These are phyloP conservation scores for Tephrocybe sp. DNA, from an alignment of 768 basidiomycete genomes.

Conservation along the genomic window DNA sequence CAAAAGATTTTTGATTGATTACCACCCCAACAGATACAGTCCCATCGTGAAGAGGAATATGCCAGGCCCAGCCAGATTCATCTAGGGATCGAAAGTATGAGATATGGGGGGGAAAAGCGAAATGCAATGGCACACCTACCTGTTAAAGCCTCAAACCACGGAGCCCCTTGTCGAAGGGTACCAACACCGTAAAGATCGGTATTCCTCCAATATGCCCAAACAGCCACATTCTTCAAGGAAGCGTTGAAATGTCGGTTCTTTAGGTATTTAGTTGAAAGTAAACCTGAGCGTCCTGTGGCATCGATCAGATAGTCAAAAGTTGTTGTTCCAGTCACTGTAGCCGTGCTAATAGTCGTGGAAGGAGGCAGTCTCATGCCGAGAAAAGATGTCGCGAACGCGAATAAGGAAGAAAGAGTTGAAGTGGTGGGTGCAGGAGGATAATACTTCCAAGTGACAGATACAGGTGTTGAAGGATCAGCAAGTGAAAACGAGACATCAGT, in stretches of 20 bases:
- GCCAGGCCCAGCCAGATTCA: slow-evolving; percentile 73
- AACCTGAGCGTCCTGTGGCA: slow-evolving; percentile 69
- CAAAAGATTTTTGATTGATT: slow-evolving; percentile 51
- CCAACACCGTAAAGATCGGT: slow-evolving; percentile 49
- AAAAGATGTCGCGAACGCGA: slow-evolving; percentile 25
- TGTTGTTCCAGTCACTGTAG: slow-evolving; percentile 42
- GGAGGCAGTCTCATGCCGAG: slow-evolving; percentile 11
- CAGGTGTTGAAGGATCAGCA: slow-evolving; percentile 37
- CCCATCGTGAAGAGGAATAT: slow-evolving; percentile 64
- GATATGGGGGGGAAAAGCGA: too few species aligned
- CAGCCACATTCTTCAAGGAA: slow-evolving; percentile 68
- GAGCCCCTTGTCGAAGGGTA: slow-evolving; percentile 51
- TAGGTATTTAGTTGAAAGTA: slow-evolving; percentile 67
- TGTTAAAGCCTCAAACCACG: slow-evolving; percentile 71
- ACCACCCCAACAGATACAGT: slow-evolving; percentile 63
- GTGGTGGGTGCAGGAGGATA: slow-evolving; percentile 36
- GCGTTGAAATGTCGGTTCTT: slow-evolving; percentile 69
- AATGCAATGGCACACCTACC: slow-evolving; percentile 30
- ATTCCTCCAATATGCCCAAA: slow-evolving; percentile 76
- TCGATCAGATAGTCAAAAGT: slow-evolving; percentile 69
- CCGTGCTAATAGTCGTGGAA: slow-evolving; percentile 11
- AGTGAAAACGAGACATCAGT: slow-evolving; percentile 42
- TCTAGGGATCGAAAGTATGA: slow-evolving; percentile 31
- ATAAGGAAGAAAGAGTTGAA: slow-evolving; percentile 40
- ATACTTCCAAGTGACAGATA: slow-evolving; percentile 54